Conservation (phyloP, 1,284 basidiomycete species). For the Naganishia albida region DNA sequence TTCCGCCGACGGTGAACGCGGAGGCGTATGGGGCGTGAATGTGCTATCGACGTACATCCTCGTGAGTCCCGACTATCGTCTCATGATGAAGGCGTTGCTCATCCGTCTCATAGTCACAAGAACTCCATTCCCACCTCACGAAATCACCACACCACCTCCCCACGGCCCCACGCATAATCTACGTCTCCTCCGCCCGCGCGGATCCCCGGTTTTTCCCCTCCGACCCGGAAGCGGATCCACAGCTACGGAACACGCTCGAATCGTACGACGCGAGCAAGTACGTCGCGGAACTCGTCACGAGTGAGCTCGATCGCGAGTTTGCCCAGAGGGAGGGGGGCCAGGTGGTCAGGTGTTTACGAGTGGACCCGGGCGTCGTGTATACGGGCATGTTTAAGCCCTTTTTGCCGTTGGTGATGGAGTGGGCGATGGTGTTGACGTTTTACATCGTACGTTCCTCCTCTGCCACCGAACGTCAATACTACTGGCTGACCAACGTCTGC, state of each 20-base stretch:
- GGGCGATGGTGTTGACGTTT: constrained; percentile 64
- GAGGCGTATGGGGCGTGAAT: constrained; percentile 82
- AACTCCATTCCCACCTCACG: constrained; percentile 47
- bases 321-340: constrained; percentile 51
- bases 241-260: constrained; percentile 63
- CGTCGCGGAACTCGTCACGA: constrained; percentile 71
- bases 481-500: constrained; percentile 6
- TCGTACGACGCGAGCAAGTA: constrained; percentile 79
- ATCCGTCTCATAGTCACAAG: constrained; percentile 43
- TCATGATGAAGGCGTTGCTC: neutral
- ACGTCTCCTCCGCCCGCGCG: constrained; percentile 76
- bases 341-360: constrained; percentile 62
- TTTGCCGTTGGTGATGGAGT: constrained; percentile 59
- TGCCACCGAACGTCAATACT: neutral
- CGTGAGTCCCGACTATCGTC: constrained; percentile 57
- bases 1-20: constrained; percentile 68
- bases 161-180: constrained; percentile 67
- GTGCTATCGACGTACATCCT: constrained; percentile 78
- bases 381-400: constrained; percentile 66
- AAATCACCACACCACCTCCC: constrained; percentile 46
- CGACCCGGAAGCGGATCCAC: constrained; percentile 63
- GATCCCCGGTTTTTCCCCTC: constrained; percentile 60
- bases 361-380: constrained; percentile 71
- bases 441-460: constrained; percentile 63
- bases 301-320: constrained; percentile 58